Base-by-base conservation (phyloP, 2,329 filamentous ascomycete genomes). In the Rutstroemia sp. region DNA sequence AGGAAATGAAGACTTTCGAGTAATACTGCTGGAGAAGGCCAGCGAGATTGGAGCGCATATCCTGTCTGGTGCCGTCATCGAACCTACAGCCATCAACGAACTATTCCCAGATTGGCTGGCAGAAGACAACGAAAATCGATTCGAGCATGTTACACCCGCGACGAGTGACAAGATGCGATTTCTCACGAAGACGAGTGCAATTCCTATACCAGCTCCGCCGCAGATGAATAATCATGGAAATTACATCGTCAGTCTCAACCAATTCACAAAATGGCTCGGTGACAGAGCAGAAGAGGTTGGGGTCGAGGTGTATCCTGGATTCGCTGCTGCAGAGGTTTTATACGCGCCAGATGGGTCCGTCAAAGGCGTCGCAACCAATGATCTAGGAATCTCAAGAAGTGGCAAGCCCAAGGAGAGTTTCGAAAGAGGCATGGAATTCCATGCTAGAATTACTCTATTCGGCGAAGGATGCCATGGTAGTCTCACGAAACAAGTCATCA, bases 211-310 rank as follows among this genome's bases (percentile, higher is more conserved):
- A 1, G 84, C 86, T 12, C 94, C 94, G 46, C 94, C 94, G 34
- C 94, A 97, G 75, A 99, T 99, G 94, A 84, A 92, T 76, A 99
- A 99, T 71, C 83, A 95, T 67, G 94, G 94, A 64, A 99, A 99
- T 74, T 97, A 95, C 72, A 99, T 99, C 64, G 84, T 99, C 68
- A 95, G 89, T 68, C 75, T 99, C 67, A 97, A 95, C 72, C 89
- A 97, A 72, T 87, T 99, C 68, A 88, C 88, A 57, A 95, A 92
- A 73, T 99, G 94, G 94, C 78, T 99, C 2, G 92, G 89, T 49
- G 94, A 97, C 71, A 83, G 92, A 48, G 94, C 94, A n/a, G 94
- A 99, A 73, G 94, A 97, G 73, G 69, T 95, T 30, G 94, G 94
- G 34, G 94, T 99, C 27, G 94, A 99, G 73, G 83, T 99, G 12